Evolutionary conservation across 176 grass and related monocot species (phyloP).

Genomic region (Luzula sylvatica): DNA sequence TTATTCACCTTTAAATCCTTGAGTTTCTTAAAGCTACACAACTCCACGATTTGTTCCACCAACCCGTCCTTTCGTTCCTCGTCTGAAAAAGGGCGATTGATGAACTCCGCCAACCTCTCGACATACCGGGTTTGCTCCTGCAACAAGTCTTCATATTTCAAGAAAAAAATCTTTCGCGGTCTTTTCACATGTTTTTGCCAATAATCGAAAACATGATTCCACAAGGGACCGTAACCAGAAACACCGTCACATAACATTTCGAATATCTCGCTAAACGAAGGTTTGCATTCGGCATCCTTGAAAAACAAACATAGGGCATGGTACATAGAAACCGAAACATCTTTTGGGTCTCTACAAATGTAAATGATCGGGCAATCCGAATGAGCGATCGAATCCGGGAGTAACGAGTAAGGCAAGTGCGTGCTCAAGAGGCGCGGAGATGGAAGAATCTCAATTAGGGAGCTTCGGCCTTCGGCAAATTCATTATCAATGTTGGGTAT

Average conservation of each 20-base stretch:
- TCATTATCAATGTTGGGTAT: not conserved
- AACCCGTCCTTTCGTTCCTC: constrained; percentile 22
- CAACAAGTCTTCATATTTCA: constrained; percentile 33
- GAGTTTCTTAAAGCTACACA: constrained; percentile 47
- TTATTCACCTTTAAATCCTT: constrained; percentile 38
- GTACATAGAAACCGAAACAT: not conserved
- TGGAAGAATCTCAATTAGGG: not conserved
- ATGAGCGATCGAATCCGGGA: not conserved
- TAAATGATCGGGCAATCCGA: not conserved
- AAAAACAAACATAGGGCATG: constrained; percentile 15
- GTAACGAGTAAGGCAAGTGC: constrained; percentile 4
- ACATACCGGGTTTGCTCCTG: not conserved
- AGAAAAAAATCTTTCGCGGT: constrained; percentile 10
- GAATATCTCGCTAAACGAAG: not conserved
- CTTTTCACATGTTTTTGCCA: not conserved
- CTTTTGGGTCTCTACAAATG: constrained; percentile 6
- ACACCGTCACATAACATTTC: not conserved
- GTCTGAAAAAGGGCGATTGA: constrained; percentile 23
- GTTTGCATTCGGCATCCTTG: not conserved
- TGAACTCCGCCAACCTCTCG: constrained; percentile 19
- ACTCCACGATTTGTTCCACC: constrained; percentile 18
- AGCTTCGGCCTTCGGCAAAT: not conserved
- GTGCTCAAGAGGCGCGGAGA: not conserved
- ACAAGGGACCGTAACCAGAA: not conserved
- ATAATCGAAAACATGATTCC: constrained; percentile 24